Base-by-base conservation (phyloP, 2,329 filamentous ascomycete species). In the Phoma sp. region DNA sequence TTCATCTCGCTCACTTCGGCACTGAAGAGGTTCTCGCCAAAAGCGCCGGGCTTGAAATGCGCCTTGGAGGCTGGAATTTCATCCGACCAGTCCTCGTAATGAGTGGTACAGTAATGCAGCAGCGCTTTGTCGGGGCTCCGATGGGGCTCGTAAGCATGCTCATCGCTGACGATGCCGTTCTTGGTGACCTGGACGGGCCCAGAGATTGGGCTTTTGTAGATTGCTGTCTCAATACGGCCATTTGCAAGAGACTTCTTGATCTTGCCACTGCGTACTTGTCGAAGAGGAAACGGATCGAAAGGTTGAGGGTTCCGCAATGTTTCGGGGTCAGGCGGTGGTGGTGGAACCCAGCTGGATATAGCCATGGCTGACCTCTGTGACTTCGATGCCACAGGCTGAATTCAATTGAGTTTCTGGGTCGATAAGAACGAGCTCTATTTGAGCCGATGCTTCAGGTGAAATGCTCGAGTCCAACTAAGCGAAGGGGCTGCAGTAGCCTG, bases 21-120 rank as follows among this genome's bases (percentile, higher is more conserved):
- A 1, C 78, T 82, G 35, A 86, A 84, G 3, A 89, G 75, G 61
- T 89, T 89, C 73, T 89, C 86, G 6, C 86, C 86, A 58, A 88
- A 89, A 0, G 79, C 84, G 2, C 86, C 86, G 0, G 81, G 79
- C 4, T 76, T 72, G 60, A 88, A 88, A 2, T 77, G 74, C 2
- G 79, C 73, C 1, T 79, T 77, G 0, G 79, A 80, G 0, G 76
- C 68, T 0, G 85, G 85, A 45, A 82, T 79, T 35, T 85, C 82
- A 2, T 69, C 55, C 13, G 71, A 75, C 86, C 86, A 88, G 14
- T 70, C 61, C 0, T 75, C 60, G 62, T 89, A 89, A 67, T 89
- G 86, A 0, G 78, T 74, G 5, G 80, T 80, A 70, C 83, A 87
- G 63, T 88, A 87, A 80, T 75, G 69, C 29, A 86, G 80, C 8